A percentile compares a stretch with the other conserved stretches of the same genome.
These are phyloP conservation scores for Marchantia polymorpha DNA, from an alignment of 225 moss, liverwort and hornwort genomes.

Conservation along the genomic window DNA sequence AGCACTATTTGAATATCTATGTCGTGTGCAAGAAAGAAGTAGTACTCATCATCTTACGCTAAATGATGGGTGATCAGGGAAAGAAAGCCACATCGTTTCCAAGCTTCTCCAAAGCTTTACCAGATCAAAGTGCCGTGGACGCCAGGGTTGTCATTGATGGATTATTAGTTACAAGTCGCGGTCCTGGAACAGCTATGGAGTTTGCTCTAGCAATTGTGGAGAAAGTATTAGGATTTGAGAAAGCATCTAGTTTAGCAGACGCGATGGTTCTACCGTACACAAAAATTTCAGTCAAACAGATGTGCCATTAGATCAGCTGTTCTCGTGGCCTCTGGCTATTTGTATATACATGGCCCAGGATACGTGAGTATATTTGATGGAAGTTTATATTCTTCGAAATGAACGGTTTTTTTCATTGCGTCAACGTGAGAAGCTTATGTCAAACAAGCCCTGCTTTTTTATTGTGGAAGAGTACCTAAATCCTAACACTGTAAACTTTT, in stretches of 20 bases:
- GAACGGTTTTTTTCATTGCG: too few relatives aligned
- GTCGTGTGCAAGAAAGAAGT: neutral
- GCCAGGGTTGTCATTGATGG: constrained; percentile 89
- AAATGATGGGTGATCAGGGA: constrained; percentile 33
- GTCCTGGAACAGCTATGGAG: constrained; percentile 92
- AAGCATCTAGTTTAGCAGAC: constrained; percentile 60
- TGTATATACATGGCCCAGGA: too few relatives aligned
- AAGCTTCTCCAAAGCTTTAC: constrained; percentile 50
- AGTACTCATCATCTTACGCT: neutral
- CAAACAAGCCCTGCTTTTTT: too few relatives aligned
- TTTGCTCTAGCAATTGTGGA: constrained; percentile 79
- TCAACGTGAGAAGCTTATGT: too few relatives aligned
- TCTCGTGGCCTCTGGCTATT: too few relatives aligned
- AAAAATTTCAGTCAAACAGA: constrained; percentile 16
- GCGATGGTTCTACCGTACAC: constrained; percentile 77
- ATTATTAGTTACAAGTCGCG: constrained; percentile 70
- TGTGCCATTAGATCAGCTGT: neutral
- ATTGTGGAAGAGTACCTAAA: too few relatives aligned
- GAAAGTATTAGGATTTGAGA: constrained; percentile 56
- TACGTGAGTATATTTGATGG: too few relatives aligned
- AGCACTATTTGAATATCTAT: too few relatives aligned
- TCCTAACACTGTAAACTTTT: too few relatives aligned
- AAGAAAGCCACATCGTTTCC: constrained; percentile 89
- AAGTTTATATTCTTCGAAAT: too few relatives aligned
- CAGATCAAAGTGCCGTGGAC: constrained; percentile 75